Percentiles rank a stretch among this genome's conserved stretches.
Conservation (phyloP, 768 basidiomycete species). For the Suillus bovinus region DNA sequence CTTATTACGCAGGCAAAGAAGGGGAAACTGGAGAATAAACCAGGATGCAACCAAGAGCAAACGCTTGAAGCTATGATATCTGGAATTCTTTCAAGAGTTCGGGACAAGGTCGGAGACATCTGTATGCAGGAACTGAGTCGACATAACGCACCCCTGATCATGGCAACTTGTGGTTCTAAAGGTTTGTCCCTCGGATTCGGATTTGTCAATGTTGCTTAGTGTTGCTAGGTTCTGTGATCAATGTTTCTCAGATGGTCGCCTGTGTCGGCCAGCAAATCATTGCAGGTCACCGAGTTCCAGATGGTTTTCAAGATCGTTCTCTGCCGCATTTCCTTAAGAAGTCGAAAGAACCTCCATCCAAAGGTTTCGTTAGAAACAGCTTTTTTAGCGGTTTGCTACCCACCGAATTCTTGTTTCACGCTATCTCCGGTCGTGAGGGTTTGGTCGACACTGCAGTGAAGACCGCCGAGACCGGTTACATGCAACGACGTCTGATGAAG, state of each 20-base stretch:
- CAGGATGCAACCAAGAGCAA: conserved; percentile 97
- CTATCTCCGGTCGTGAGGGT: conserved; percentile 97
- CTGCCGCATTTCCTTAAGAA: conserved; percentile 99
- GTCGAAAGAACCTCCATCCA: conserved; percentile 92
- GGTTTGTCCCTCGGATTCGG: conserved; percentile 45
- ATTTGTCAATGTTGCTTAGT: conserved; percentile 3
- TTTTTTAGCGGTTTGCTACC: conserved; percentile 92
- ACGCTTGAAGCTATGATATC: conserved; percentile 98
- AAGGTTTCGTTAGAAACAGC: conserved; percentile 97
- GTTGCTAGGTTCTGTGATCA: conserved; percentile 91
- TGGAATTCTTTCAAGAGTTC: conserved; percentile 88
- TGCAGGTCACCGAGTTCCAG: conserved; percentile 94
- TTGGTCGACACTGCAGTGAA: conserved; percentile 99
- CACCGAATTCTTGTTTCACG: conserved; percentile 98
- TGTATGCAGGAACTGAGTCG: conserved; percentile 98
- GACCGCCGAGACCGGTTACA: conserved; percentile 99
- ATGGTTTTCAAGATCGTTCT: conserved; percentile 98
- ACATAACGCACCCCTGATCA: conserved; percentile 95
- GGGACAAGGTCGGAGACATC: conserved; percentile 94
- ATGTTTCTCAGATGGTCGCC: conserved; percentile 99
- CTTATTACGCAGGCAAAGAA: conserved; percentile 89
- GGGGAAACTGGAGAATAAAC: conserved; percentile 91
- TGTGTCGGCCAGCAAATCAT: conserved; percentile 99
- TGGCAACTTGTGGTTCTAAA: conserved; percentile 99
- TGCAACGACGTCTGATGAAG: conserved; percentile 99